Evolutionary conservation across 2,329 filamentous ascomycete species (phyloP), one percentile per base, ranked within the genome.

Genomic region (Cladophialophora chaetospira): DNA sequence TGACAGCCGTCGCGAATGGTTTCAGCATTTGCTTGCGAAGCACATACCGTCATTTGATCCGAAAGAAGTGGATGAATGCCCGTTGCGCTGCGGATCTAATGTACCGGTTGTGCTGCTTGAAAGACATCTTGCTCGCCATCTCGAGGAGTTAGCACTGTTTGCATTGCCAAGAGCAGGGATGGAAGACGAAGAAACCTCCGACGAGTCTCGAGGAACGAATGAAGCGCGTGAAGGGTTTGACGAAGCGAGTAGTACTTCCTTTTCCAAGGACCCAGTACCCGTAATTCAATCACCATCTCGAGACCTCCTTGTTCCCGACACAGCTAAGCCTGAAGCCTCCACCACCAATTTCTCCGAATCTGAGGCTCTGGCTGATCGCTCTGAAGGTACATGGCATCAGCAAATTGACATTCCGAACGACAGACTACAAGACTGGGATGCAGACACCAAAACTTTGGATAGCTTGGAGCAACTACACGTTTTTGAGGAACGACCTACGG

Each of bases 91-190:
- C 17, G 40, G 36, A 43, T 17, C 21, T 26, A 21, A 0, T 11
- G 15, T 40, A 13, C 51, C 50, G 5, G 33, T 19, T 19, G n/a
- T 53, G 13, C 19, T 26, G 17, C 36, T 49, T 23, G 54, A 63
- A 31, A 43, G 47, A 13, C 66, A 68, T 51, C 36, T 68, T 28
- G 64, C 44, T 8, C 38, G 55, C 9, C 65, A 68, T 55, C 36
- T 67, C 28, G 55, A 67, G 43, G 64, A 66, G 17, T 47, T 68
- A 10, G 64, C 66, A 9, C 49, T 66, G 2, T 67, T 64, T 52
- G 63, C 53, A 5, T 43, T 63, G 13, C 61, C 60, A 17, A 59
- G 53, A 21, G 6, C 8, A 2, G 42, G 38, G 15, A 47, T 49
- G 5, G 26, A 28, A 19, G 42, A 53, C 33, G 43, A 50, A 3